Evolutionary conservation across 2,329 filamentous ascomycete species (phyloP), one percentile per base, ranked within the genome.

Genomic region (Fusarium odoratissimum): DNA sequence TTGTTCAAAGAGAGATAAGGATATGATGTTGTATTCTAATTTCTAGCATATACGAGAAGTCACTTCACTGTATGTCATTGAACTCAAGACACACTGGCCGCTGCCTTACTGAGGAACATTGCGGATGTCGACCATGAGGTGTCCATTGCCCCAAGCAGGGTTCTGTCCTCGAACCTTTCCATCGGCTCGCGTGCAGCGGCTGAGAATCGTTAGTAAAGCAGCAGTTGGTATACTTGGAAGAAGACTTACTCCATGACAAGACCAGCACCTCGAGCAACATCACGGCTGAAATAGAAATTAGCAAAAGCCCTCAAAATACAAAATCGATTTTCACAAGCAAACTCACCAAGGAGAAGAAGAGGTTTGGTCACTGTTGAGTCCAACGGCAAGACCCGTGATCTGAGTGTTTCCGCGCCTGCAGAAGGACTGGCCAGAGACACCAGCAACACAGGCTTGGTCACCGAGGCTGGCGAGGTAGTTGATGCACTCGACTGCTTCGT

Each of bases 391-490:
- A 0, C 67, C 68, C 17, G 62, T 68, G 21, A 71, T 71, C 42
- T 71, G 67, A 1, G 68, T 71, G 30, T 71, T 31, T 38, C 68
- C 68, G 3, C 67, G 67, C 16, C 68, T 28, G 23, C 68, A 71
- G n/a, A 55, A 71, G 3, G 62, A 62, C 4, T 33, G 31, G 9
- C 55, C 68, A 0, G 67, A 48, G 37, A 71, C 38, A 4, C 44
- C 46, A 7, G 49, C 67, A 12, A 55, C 48, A 6, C 68, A 71
- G 2, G 44, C 16, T 21, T 71, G 51, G 4, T 23, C 16, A 10
- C 61, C 64, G 8, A 71, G 67, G 10, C 68, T 63, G 38, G 68
- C 68, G 10, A 71, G 46, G 28, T 67, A 71, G 37, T 67, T 41
- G 45, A 71, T 71, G 21, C 68, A 71, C 5, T 44, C 41, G 0